Percentiles rank a stretch among this genome's conserved stretches.
Evolutionary conservation across 345 rosid species (phyloP).

Genomic region (Pugionium cornutum): DNA sequence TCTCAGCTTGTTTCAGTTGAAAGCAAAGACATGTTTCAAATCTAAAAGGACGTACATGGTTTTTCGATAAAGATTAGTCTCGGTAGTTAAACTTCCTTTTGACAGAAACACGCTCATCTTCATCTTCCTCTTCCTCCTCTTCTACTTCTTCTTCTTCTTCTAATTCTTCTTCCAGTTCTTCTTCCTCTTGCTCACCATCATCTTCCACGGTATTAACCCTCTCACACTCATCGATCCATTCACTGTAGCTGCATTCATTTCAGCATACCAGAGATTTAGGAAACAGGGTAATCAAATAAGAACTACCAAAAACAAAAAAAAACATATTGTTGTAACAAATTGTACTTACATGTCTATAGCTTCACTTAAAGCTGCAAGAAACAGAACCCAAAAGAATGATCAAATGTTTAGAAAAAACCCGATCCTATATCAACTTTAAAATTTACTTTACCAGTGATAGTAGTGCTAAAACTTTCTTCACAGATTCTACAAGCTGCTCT

Average conservation of each 20-base stretch:
- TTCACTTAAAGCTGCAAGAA: conserved; percentile 78
- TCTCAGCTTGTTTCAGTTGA: too few relatives aligned
- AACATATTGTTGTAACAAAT: not conserved
- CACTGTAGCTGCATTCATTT: conserved; percentile 70
- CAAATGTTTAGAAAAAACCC: not conserved
- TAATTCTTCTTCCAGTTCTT: conserved; percentile 25
- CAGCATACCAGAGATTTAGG: not conserved
- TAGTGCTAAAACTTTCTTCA: conserved; percentile 81
- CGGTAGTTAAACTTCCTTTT: conserved; percentile 41
- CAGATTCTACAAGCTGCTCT: conserved; percentile 81
- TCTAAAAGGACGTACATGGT: conserved; percentile 20
- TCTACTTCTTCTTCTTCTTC: conserved; percentile 22
- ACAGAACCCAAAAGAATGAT: conserved; percentile 21
- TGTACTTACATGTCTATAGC: conserved; percentile 88
- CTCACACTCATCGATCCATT: conserved; percentile 98
- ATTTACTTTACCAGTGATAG: conserved; percentile 65
- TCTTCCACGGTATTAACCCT: conserved; percentile 69
- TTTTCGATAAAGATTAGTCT: conserved; percentile 21
- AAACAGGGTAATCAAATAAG: not conserved
- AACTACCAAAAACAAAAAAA: not conserved
- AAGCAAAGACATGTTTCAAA: too few relatives aligned
- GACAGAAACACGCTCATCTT: conserved; percentile 32
- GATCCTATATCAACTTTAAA: not conserved
- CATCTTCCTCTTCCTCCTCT: conserved; percentile 42
- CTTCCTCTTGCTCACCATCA: conserved; percentile 54